A percentile compares a stretch with the other conserved stretches of the same genome.
These are phyloP conservation scores for Aspergillus brunneoviolaceus DNA, from an alignment of 2,329 filamentous ascomycete genomes.

Conservation along the genomic window DNA sequence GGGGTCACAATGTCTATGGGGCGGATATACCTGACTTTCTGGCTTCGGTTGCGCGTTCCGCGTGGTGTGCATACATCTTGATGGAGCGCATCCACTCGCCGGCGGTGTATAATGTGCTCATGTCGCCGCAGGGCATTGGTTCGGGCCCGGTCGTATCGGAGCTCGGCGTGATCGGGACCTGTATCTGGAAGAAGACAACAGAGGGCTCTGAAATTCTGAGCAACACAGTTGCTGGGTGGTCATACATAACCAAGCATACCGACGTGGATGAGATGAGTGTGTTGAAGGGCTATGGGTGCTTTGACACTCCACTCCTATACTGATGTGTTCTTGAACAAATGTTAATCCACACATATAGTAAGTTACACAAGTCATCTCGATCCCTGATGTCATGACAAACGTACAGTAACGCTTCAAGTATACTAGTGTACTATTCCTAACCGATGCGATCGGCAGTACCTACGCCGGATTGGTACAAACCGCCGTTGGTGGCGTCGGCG, in stretches of 20 bases:
- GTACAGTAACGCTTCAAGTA: too few relatives aligned
- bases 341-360: neutral
- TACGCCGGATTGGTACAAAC: too few relatives aligned
- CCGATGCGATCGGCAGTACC: too few relatives aligned
- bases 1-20: conserved; percentile 25
- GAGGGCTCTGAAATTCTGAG: conserved; percentile 28
- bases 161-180: conserved; percentile 37
- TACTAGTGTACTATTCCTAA: too few relatives aligned
- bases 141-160: conserved; percentile 44
- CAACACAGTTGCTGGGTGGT: conserved; percentile 42
- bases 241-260: conserved; percentile 46
- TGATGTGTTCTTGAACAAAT: neutral
- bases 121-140: conserved; percentile 33
- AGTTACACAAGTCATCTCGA: too few relatives aligned
- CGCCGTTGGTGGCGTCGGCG: too few relatives aligned
- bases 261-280: conserved; percentile 49
- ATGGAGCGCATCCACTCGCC: conserved; percentile 45
- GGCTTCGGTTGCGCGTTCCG: conserved; percentile 18
- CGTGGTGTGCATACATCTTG: conserved; percentile 39
- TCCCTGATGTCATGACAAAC: too few relatives aligned
- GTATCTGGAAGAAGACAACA: conserved; percentile 20
- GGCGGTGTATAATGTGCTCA: conserved; percentile 30
- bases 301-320: conserved; percentile 44
- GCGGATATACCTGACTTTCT: conserved; percentile 39
- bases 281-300: conserved; percentile 49